phyloP scores from a whole-genome alignment of 1,139 yeast genomes.

The Geotrichum candidum region DNA sequence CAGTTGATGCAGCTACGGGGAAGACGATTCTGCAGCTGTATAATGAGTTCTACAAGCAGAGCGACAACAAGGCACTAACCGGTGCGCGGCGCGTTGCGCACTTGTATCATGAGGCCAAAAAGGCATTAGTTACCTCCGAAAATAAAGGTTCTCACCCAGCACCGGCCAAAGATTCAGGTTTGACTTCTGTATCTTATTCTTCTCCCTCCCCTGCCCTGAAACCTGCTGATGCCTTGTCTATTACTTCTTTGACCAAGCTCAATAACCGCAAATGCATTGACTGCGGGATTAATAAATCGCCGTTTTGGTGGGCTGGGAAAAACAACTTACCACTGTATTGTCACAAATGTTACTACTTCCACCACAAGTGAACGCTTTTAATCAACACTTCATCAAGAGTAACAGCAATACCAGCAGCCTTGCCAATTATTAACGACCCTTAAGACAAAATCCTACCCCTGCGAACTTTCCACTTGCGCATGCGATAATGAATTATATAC shows the following conservation, averaged over 20 bases:
- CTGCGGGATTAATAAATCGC: constrained; percentile 19
- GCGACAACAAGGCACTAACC: constrained; percentile 18
- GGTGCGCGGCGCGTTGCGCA: constrained; percentile 27
- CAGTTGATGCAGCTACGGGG: constrained; percentile 24
- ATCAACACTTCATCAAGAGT: background rate
- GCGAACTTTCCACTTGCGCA: too few species aligned
- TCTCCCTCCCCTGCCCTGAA: background rate
- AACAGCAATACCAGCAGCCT: background rate
- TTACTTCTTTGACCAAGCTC: background rate
- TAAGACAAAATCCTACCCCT: too few species aligned
- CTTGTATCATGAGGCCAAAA: constrained; percentile 8
- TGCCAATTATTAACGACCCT: too few species aligned
- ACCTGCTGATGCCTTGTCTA: background rate
- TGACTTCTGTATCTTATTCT: background rate
- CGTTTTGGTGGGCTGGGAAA: constrained; percentile 21
- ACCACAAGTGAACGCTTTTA: background rate
- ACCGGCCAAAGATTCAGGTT: background rate
- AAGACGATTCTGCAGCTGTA: constrained; percentile 32
- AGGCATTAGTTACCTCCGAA: background rate
- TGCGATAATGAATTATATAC: too few species aligned
- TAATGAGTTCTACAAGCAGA: constrained; percentile 27
- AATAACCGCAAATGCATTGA: constrained; percentile 15
- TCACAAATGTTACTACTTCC: constrained; percentile 17
- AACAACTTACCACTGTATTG: constrained; percentile 1
- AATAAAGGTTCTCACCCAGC: background rate